Evolutionary conservation across 768 basidiomycete species (phyloP).

Genomic region (Filobasidium wieringae): DNA sequence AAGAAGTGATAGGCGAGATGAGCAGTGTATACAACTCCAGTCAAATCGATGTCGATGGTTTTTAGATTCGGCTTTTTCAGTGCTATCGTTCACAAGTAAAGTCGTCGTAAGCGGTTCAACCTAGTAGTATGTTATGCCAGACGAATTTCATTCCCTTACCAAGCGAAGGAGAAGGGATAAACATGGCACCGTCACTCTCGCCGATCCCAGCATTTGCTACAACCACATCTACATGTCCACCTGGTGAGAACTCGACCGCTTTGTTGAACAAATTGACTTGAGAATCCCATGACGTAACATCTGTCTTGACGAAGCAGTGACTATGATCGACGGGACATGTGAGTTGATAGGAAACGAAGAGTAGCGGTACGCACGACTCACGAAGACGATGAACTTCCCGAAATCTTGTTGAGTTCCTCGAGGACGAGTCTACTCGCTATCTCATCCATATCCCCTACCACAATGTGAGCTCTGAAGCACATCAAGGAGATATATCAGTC

Average conservation of each 20-base stretch:
- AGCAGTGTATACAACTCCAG: constrained; percentile 10
- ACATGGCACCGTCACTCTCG: constrained; percentile 3
- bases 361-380: neutral
- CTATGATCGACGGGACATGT: neutral
- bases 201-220: constrained; percentile 16
- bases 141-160: neutral
- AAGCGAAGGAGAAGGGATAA: neutral
- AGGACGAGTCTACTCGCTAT: constrained; percentile 4
- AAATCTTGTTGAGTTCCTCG: constrained; percentile 5
- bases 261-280: constrained; percentile 12
- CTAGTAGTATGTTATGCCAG: neutral
- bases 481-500: too few species aligned
- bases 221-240: constrained; percentile 6
- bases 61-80: constrained; percentile 9
- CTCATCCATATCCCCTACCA: constrained; percentile 12
- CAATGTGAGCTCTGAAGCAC: neutral
- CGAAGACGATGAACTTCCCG: constrained; percentile 3
- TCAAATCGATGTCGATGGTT: constrained; percentile 13
- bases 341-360: too few species aligned
- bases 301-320: constrained; percentile 9
- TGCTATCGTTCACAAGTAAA: neutral
- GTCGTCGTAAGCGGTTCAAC: neutral
- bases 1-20: constrained; percentile 14
- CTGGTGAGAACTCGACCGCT: constrained; percentile 2
- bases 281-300: constrained; percentile 12